A percentile compares a stretch with the other conserved stretches of the same genome.
Conservation (phyloP, 345 rosid genomes). For the Melastoma malabathricum region DNA sequence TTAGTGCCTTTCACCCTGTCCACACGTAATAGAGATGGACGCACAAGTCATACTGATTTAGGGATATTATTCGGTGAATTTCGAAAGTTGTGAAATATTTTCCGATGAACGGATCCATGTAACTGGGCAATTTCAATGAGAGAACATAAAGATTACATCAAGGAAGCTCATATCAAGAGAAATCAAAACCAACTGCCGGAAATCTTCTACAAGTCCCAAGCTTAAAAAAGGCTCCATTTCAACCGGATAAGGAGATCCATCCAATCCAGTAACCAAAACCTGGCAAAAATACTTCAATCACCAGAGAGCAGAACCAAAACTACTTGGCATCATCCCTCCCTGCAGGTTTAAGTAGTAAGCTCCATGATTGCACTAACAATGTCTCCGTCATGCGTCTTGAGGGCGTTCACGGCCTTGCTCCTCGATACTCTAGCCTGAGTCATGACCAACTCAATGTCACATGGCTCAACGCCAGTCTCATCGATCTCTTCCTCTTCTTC, state of each 20-base stretch:
- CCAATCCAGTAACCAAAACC: background rate
- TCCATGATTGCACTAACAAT: conserved; percentile 92
- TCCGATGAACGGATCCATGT: too few relatives aligned
- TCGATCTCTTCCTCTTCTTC: conserved; percentile 77
- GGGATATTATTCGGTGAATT: too few relatives aligned
- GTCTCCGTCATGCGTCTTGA: conserved; percentile 60
- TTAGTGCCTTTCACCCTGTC: too few relatives aligned
- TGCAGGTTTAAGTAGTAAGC: conserved; percentile 43
- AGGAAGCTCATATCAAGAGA: too few relatives aligned
- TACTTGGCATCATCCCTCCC: too few relatives aligned
- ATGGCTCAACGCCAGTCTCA: conserved; percentile 59
- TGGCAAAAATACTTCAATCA: background rate
- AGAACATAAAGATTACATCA: too few relatives aligned
- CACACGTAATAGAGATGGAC: too few relatives aligned
- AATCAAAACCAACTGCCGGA: too few relatives aligned
- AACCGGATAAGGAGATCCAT: background rate
- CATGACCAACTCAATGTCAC: conserved; percentile 77
- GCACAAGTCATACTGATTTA: too few relatives aligned
- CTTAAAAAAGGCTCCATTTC: background rate
- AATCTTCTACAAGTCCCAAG: background rate
- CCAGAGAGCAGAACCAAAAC: background rate
- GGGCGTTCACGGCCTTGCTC: conserved; percentile 69
- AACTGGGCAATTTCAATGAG: too few relatives aligned
- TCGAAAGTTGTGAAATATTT: too few relatives aligned
- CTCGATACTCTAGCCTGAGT: conserved; percentile 72